Evolutionary conservation across 306 rosid genomes (phyloP).

Genomic region (Dryas drummondii): DNA sequence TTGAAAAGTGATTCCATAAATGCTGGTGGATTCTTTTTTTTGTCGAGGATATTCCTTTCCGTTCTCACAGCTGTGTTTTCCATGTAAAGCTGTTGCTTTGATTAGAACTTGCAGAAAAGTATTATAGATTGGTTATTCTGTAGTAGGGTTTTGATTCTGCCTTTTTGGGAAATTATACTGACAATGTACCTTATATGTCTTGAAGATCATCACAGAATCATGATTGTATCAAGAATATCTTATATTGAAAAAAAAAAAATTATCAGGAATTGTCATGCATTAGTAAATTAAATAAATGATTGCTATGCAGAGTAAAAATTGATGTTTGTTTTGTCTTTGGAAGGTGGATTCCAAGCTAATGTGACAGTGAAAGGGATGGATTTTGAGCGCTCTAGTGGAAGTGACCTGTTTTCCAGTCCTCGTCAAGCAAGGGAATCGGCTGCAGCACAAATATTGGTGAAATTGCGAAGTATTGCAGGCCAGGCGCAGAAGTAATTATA

Average conservation of each 20-base stretch:
- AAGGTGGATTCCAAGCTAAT: constrained; percentile 63
- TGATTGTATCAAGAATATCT: neutral
- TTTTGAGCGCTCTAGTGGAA: constrained; percentile 44
- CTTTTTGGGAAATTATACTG: neutral
- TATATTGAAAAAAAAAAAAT: no score
- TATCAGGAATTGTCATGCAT: neutral
- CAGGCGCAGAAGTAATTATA: neutral
- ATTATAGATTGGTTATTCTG: neutral
- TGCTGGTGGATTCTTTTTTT: neutral
- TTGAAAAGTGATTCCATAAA: neutral
- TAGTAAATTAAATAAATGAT: neutral
- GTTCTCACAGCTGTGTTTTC: neutral
- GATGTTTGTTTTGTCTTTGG: neutral
- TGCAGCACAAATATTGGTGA: constrained; percentile 41
- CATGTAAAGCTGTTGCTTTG: neutral
- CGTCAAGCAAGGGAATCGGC: constrained; percentile 54
- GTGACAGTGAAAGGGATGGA: constrained; percentile 53
- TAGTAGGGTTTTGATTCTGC: neutral
- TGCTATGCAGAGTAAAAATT: neutral
- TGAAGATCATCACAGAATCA: neutral
- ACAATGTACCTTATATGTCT: neutral
- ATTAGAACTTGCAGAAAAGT: neutral
- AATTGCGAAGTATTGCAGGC: constrained; percentile 24
- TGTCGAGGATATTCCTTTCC: neutral
- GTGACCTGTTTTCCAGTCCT: constrained; percentile 33